phyloP scores from a whole-genome alignment of 2,329 filamentous ascomycete genomes.

The Scolecobasidium constrictum region DNA sequence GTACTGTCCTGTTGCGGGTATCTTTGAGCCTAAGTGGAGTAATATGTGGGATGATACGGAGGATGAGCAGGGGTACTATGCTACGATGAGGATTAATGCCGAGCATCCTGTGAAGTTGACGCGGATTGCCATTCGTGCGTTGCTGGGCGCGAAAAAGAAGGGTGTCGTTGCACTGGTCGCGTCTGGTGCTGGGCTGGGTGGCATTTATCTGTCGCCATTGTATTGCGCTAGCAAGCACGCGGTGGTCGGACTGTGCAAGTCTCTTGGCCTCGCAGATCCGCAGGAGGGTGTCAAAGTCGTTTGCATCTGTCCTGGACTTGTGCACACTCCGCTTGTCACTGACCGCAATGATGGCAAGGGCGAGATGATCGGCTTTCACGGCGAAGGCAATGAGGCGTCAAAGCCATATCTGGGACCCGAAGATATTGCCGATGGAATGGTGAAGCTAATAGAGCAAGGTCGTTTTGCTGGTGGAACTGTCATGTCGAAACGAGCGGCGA shows the following conservation, averaged over 20 bases:
- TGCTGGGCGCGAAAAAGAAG: slow-evolving; percentile 22
- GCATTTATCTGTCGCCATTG: slow-evolving; percentile 20
- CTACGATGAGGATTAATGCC: slow-evolving; percentile 23
- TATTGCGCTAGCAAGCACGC: slow-evolving; percentile 29
- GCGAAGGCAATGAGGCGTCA: too few relatives aligned
- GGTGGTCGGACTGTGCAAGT: slow-evolving; percentile 26
- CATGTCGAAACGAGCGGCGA: too few relatives aligned
- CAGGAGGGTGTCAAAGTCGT: slow-evolving; percentile 19
- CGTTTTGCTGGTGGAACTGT: slow-evolving; percentile 15
- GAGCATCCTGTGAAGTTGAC: slow-evolving; percentile 30
- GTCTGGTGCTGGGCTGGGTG: slow-evolving; percentile 21
- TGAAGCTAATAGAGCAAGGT: slow-evolving; percentile 16
- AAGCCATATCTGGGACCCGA: slow-evolving; percentile 14
- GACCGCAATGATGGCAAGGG: neutral
- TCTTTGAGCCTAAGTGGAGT: slow-evolving; percentile 14
- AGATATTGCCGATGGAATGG: slow-evolving; percentile 19
- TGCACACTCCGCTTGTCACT: neutral
- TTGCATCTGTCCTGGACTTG: neutral
- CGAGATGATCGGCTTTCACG: neutral
- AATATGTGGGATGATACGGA: slow-evolving; percentile 26
- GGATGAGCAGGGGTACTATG: slow-evolving; percentile 19
- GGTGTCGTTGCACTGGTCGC: slow-evolving; percentile 24
- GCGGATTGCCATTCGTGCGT: slow-evolving; percentile 24
- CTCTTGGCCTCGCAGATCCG: slow-evolving; percentile 21
- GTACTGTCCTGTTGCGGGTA: neutral